Evolutionary conservation across 2,329 filamentous ascomycete genomes (phyloP).

Genomic region (Dothistroma pini): DNA sequence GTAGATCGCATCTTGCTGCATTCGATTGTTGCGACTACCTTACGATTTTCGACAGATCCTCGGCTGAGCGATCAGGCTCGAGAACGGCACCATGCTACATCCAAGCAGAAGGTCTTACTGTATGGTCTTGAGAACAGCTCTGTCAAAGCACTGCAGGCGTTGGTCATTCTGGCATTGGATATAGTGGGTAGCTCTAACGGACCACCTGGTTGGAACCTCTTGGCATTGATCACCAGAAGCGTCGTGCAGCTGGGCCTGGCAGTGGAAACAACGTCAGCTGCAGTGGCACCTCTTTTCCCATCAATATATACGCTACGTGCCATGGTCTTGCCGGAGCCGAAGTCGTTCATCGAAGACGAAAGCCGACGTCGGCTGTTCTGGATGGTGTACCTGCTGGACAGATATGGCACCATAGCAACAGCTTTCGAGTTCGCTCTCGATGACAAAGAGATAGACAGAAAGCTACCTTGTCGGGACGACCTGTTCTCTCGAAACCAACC

Average conservation of each 20-base stretch:
- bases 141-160: slow-evolving; percentile 79
- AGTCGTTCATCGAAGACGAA: slow-evolving; percentile 86
- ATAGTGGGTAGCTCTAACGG: slow-evolving; percentile 84
- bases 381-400: slow-evolving; percentile 89
- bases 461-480: slow-evolving; percentile 81
- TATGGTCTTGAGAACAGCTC: slow-evolving; percentile 89
- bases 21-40: slow-evolving; percentile 81
- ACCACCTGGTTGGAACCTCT: slow-evolving; percentile 85
- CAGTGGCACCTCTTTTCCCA: slow-evolving; percentile 71
- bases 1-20: slow-evolving; percentile 79
- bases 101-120: slow-evolving; percentile 80
- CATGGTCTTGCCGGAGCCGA: slow-evolving; percentile 77
- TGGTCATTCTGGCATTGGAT: slow-evolving; percentile 83
- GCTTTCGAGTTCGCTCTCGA: slow-evolving; percentile 89
- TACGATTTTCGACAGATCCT: slow-evolving; percentile 76
- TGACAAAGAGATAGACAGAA: slow-evolving; percentile 84
- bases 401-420: slow-evolving; percentile 85
- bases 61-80: slow-evolving; percentile 70
- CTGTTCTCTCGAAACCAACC: slow-evolving; percentile 78
- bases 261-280: slow-evolving; percentile 75
- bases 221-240: slow-evolving; percentile 82
- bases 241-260: slow-evolving; percentile 84
- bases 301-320: slow-evolving; percentile 88
- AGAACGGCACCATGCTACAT: slow-evolving; percentile 70
- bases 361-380: slow-evolving; percentile 80